Evolutionary conservation across 805 yeast genomes (phyloP).

Genomic region (Lipomyces sp.): DNA sequence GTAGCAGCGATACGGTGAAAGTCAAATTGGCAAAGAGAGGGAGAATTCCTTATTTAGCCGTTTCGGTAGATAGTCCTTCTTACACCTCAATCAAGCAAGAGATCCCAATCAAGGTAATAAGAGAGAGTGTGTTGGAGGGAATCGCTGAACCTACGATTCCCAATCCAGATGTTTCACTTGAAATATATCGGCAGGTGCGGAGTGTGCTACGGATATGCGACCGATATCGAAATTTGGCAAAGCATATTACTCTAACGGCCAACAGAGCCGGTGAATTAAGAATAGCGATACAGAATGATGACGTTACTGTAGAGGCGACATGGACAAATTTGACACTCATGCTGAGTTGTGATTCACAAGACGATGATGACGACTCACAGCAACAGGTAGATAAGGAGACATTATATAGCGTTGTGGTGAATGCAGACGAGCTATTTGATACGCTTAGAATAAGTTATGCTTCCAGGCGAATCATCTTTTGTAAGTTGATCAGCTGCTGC

Average conservation of each 20-base stretch:
- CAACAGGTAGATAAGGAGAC: conserved; percentile 13
- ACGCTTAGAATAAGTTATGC: conserved; percentile 35
- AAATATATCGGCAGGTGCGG: conserved; percentile 44
- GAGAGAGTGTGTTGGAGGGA: conserved; percentile 57
- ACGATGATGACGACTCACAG: conserved; percentile 2
- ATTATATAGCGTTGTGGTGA: conserved; percentile 30
- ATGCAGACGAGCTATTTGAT: conserved; percentile 39
- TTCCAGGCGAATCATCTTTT: conserved; percentile 32
- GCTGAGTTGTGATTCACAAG: conserved; percentile 10
- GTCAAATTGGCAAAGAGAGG: conserved; percentile 42
- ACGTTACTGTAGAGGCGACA: conserved; percentile 41
- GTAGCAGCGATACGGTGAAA: conserved; percentile 45
- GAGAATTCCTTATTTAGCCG: conserved; percentile 57
- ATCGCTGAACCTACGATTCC: conserved; percentile 67
- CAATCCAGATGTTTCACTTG: conserved; percentile 61
- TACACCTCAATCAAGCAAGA: conserved; percentile 50
- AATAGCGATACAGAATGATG: conserved; percentile 38
- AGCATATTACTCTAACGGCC: conserved; percentile 37
- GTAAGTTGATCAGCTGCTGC: conserved; percentile 12
- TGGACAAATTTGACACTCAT: conserved; percentile 38
- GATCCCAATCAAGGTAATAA: conserved; percentile 70
- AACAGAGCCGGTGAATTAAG: conserved; percentile 38
- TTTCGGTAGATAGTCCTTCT: conserved; percentile 64
- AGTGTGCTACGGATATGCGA: conserved; percentile 42
- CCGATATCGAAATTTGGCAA: conserved; percentile 42